phyloP scores from a whole-genome alignment of 2,329 filamentous ascomycete species.

The Neofusicoccum sp. region DNA sequence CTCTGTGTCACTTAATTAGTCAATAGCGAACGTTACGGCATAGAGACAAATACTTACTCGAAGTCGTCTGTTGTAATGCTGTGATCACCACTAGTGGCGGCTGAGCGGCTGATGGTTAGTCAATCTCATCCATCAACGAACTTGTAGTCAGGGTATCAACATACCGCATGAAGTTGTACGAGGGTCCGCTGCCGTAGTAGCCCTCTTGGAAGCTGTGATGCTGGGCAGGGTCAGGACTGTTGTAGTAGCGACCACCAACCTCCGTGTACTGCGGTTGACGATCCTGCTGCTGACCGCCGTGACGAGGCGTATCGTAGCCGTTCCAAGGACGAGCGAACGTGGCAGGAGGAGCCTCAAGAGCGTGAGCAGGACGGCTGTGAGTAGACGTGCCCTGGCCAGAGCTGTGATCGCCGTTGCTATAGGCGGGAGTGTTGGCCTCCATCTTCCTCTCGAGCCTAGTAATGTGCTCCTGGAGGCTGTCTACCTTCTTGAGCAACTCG shows the following conservation, averaged over 20 bases:
- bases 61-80: not conserved
- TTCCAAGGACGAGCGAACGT: not conserved
- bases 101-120: not conserved
- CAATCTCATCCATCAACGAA: not conserved
- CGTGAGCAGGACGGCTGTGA: not conserved
- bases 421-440: not conserved
- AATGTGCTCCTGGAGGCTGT: conserved; percentile 28
- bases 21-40: not conserved
- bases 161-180: not conserved
- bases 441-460: conserved; percentile 22
- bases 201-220: not conserved
- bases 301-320: not conserved
- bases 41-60: not conserved
- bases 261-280: not conserved
- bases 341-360: not conserved
- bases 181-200: not conserved
- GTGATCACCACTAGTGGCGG: not conserved
- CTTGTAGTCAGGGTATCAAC: not conserved
- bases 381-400: not conserved
- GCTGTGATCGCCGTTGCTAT: not conserved
- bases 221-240: not conserved
- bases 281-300: not conserved
- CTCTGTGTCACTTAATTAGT: not conserved
- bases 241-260: conserved; percentile 12
- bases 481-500: conserved; percentile 27